Percentiles rank a stretch among this genome's conserved stretches.
Conservation (phyloP, 2,329 filamentous ascomycete species). For the Elsinoe batatas region DNA sequence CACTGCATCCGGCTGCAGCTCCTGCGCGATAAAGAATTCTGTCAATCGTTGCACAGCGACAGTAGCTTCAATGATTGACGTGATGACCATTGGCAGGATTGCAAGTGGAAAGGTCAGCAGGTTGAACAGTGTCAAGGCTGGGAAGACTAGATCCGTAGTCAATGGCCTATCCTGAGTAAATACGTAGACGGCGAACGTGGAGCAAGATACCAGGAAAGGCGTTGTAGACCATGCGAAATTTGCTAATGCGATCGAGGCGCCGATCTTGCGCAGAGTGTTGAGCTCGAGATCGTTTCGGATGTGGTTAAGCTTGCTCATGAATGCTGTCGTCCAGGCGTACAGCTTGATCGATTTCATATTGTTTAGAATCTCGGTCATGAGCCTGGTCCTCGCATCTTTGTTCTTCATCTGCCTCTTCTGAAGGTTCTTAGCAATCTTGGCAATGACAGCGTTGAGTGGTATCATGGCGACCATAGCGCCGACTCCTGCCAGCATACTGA, state of each 20-base stretch:
- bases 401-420: constrained; percentile 99
- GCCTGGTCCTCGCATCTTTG: constrained; percentile 82
- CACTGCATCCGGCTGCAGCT: constrained; percentile 80
- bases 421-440: constrained; percentile 82
- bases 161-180: constrained; percentile 70
- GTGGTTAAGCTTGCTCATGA: constrained; percentile 94
- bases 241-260: constrained; percentile 82
- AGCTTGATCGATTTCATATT: constrained; percentile 99
- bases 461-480: constrained; percentile 97
- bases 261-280: constrained; percentile 91
- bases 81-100: constrained; percentile 95
- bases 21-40: constrained; percentile 75
- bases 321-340: constrained; percentile 93
- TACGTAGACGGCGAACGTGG: constrained; percentile 90
- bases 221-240: constrained; percentile 98
- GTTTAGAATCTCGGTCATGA: constrained; percentile 96
- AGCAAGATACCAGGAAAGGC: constrained; percentile 94
- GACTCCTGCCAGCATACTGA: constrained; percentile 91
- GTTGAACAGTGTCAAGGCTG: constrained; percentile 87
- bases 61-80: constrained; percentile 87
- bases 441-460: constrained; percentile 86
- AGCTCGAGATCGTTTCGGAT: constrained; percentile 93
- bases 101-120: constrained; percentile 89
- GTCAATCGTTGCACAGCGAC: constrained; percentile 83
- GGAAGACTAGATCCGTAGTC: constrained; percentile 92